Evolutionary conservation across 352 stramenopile genomes (phyloP).

Genomic region (Plasmopara halstedii): DNA sequence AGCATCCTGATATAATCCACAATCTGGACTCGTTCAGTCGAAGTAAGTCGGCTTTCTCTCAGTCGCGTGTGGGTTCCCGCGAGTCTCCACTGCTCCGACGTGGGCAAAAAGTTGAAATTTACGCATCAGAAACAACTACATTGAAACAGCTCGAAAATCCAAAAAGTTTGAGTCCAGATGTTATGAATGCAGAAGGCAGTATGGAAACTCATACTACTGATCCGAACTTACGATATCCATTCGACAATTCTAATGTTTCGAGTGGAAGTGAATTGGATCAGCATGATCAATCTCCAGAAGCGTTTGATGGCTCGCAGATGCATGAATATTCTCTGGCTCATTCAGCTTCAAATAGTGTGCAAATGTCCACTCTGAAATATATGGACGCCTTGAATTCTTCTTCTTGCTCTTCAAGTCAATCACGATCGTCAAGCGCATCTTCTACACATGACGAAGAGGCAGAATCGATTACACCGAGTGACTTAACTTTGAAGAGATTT

Average conservation of each 20-base stretch:
- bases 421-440: conserved; percentile 1
- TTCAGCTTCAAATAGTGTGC: background rate
- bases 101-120: conserved; percentile 27
- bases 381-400: background rate
- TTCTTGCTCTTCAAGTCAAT: background rate
- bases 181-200: background rate
- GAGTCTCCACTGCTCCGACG: conserved; percentile 19
- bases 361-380: background rate
- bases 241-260: conserved; percentile 4
- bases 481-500: background rate
- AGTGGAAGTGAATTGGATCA: conserved; percentile 2
- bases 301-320: conserved; percentile 23
- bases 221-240: conserved; percentile 7
- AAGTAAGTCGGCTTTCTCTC: conserved; percentile 8
- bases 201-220: background rate
- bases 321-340: background rate
- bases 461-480: background rate
- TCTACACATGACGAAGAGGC: background rate
- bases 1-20: conserved; percentile 23
- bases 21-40: conserved; percentile 15
- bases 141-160: conserved; percentile 10
- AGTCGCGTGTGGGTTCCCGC: conserved; percentile 16
- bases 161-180: background rate
- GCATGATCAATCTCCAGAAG: background rate
- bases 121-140: conserved; percentile 16